Evolutionary conservation across 805 yeast genomes (phyloP), one percentile per base, ranked within the genome.

Genomic region (Wickerhamiella qilinensis): DNA sequence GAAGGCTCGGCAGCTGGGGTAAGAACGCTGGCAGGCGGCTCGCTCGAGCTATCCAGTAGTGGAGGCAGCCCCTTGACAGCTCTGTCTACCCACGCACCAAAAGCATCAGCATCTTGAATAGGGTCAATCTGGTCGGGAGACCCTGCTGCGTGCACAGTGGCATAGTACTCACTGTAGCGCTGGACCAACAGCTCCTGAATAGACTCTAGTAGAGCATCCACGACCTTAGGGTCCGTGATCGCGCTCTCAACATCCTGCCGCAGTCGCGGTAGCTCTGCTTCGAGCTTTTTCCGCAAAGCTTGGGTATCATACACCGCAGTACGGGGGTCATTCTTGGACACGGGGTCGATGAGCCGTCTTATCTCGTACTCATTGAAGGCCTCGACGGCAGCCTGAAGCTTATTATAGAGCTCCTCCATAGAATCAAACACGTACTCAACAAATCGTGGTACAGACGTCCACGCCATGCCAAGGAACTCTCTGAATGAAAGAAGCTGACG

Each of bases 361-460:
- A 71, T 66, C 1, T 78, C 71, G 12, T 66, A 68, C 36, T 73
- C 71, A 3, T 86, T 77, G 46, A 81, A 75, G 17, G 67, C 72
- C 46, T 74, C 77, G 20, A 85, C 82, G 3, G 76, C 63, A 43
- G 72, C 74, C 46, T 86, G 69, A 45, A 86, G 64, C 45, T 79
- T 85, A 19, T 72, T 63, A 47, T 79, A 81, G 31, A 86, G 62
- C 54, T 86, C 96, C 33, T 60, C 57, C 43, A 74, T 64, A 2
- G 77, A 91, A 58, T 86, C 95, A 34, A 77, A 70, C 80, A 78
- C 78, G 53, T 82, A 77, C 48, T 74, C 77, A 12, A 81, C 78
- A 12, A 84, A 83, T 45, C 70, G 75, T 0, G 94, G 95, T 2
- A 78, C 80, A 1, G 82, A 67, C 20, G 75, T 82, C 45, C 70